These are phyloP conservation scores for Corchorus capsularis DNA, from an alignment of 345 rosid genomes.

Conservation along the genomic window DNA sequence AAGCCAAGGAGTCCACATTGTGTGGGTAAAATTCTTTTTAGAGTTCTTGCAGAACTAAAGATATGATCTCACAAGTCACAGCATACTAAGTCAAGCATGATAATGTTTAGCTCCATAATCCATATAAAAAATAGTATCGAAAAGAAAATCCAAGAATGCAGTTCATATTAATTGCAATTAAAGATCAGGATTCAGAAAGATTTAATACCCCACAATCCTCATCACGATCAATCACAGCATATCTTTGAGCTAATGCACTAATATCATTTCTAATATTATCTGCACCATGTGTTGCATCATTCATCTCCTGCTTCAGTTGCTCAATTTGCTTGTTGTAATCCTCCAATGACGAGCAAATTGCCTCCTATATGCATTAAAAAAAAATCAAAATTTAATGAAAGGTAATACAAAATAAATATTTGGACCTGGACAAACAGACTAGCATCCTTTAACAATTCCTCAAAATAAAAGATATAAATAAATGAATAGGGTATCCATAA, in stretches of 20 bases:
- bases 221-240: slow-evolving; percentile 79
- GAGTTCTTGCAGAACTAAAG: not conserved
- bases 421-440: not conserved
- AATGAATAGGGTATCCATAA: not conserved
- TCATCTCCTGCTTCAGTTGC: slow-evolving; percentile 91
- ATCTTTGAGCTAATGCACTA: slow-evolving; percentile 96
- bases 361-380: slow-evolving; percentile 56
- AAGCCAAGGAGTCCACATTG: not conserved
- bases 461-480: not conserved
- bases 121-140: not conserved
- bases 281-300: slow-evolving; percentile 99
- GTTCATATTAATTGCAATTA: slow-evolving; percentile 16
- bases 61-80: not conserved
- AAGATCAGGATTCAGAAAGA: slow-evolving; percentile 33
- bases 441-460: not conserved
- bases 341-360: slow-evolving; percentile 94
- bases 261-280: slow-evolving; percentile 98
- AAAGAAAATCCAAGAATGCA: not conserved
- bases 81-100: slow-evolving; percentile 15
- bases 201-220: slow-evolving; percentile 95
- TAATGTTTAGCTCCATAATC: slow-evolving; percentile 17
- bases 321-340: slow-evolving; percentile 98
- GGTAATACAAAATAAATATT: not conserved
- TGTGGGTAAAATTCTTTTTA: not conserved
- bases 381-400: not conserved